phyloP scores from a whole-genome alignment of 2,329 filamentous ascomycete species.

The Exserohilum rostratum region DNA sequence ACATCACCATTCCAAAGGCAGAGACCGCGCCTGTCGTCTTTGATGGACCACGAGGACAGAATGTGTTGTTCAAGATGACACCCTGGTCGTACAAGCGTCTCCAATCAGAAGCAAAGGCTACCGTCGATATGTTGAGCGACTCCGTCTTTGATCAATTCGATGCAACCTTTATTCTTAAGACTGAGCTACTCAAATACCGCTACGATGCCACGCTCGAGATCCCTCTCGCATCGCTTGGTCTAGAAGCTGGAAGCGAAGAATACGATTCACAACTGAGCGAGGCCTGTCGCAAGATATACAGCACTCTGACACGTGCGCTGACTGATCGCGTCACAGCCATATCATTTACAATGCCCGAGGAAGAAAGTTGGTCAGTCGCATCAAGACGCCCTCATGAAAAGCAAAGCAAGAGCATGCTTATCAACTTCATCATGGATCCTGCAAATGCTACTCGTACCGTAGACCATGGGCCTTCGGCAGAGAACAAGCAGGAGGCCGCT shows the following conservation, averaged over 20 bases:
- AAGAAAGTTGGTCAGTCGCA: conserved; percentile 46
- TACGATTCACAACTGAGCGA: conserved; percentile 35
- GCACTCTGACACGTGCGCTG: conserved; percentile 71
- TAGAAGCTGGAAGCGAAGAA: conserved; percentile 30
- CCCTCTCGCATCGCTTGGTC: conserved; percentile 40
- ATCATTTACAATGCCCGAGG: conserved; percentile 38
- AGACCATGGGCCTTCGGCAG: conserved; percentile 85
- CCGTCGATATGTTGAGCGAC: conserved; percentile 76
- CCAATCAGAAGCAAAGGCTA: conserved; percentile 74
- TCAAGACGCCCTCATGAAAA: conserved; percentile 29
- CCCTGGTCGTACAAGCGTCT: conserved; percentile 79
- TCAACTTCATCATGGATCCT: conserved; percentile 76
- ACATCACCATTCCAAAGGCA: conserved; percentile 45
- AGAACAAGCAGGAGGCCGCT: conserved; percentile 81
- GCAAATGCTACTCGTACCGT: conserved; percentile 75
- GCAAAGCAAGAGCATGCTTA: conserved; percentile 54
- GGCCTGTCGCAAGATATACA: conserved; percentile 65
- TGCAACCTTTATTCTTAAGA: conserved; percentile 75
- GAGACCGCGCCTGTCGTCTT: conserved; percentile 72
- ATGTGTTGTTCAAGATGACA: conserved; percentile 89
- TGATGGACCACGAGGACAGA: conserved; percentile 75
- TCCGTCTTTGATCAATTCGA: conserved; percentile 80
- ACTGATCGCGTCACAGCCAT: conserved; percentile 76
- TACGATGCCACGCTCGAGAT: conserved; percentile 61
- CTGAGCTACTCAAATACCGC: conserved; percentile 57